Base-by-base conservation (phyloP, 257 asterid genomes). In the Asclepias syriaca region DNA sequence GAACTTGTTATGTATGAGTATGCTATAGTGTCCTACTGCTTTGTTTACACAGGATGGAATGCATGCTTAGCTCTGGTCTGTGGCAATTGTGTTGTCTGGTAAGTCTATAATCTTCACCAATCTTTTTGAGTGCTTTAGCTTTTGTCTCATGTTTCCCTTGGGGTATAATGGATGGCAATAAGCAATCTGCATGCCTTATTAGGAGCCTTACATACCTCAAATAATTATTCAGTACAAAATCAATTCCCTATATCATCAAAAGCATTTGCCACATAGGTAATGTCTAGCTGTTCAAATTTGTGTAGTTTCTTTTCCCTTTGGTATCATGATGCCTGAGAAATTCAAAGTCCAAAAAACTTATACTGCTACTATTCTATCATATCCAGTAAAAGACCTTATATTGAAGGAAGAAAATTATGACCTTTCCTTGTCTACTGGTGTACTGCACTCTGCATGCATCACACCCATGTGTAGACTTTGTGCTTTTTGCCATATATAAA, bases 61-160 rank as follows among this genome's bases (percentile, higher is more conserved):
- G 98, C 98, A 54, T 95, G 99, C 88, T 79, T 95, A 46, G 99
- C 99, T 65, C 92, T 95, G 39, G 99, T 95, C 72, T 95, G 99
- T 13, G 99, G 99, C 75, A 95, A 92, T 75, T 84, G 94, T 72
- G 94, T 95, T 54, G 98, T 95, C 79, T 95, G 99, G 99, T 95
- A 76, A 86, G 90, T 78, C 78, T 70, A 37, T 43, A 16, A 63
- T 49, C 46, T 16, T 34, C 24, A 16, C 48, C 21, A 34, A 6
- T 63, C 0, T 19, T 15, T 13, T 3, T 29, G 65, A 58, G n/a
- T 13, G 24, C 43, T 60, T 29, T 27, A 19, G 32, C 2, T 22
- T 9, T 63, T 18, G 1, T 63, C 8, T 10, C 49, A 34, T 63
- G 48, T 34, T 63, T 14, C 68, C 66, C 16, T 16, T 34, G 16